A percentile compares a stretch with the other conserved stretches of the same genome.
Evolutionary conservation across 345 rosid species (phyloP).

Genomic region (Angophora floribunda): DNA sequence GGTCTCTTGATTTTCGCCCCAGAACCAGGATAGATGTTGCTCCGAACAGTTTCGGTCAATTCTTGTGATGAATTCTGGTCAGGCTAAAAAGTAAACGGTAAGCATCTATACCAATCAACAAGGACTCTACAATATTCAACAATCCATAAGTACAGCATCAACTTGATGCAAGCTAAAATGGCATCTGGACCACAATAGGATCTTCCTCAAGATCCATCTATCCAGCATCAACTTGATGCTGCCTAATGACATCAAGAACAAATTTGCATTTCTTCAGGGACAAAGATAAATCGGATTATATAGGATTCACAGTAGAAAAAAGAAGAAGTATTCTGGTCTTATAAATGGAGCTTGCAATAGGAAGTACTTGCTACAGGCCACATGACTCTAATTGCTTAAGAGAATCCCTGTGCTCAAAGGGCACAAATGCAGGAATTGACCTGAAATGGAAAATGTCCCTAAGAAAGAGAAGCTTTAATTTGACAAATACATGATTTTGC

Average conservation of each 20-base stretch:
- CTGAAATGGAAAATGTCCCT: neutral
- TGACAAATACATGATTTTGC: neutral
- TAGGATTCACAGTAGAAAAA: neutral
- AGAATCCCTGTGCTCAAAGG: neutral
- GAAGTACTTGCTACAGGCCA: neutral
- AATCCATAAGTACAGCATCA: neutral
- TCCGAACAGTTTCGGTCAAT: constrained; percentile 28
- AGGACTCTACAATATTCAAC: neutral
- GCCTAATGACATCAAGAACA: neutral
- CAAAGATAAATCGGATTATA: neutral
- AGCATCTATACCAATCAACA: neutral
- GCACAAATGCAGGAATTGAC: neutral
- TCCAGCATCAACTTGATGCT: neutral
- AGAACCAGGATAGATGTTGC: constrained; percentile 45
- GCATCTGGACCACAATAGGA: neutral
- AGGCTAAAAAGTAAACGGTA: neutral
- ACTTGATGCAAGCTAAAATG: neutral
- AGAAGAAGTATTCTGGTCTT: neutral
- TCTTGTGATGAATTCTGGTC: constrained; percentile 46
- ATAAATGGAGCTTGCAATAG: neutral
- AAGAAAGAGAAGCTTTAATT: neutral
- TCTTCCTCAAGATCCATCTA: neutral
- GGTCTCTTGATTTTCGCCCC: constrained; percentile 90
- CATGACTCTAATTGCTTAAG: neutral
- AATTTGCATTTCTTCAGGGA: neutral